Base-by-base conservation (phyloP, 352 stramenopile genomes). In the Phytophthora brassicae region DNA sequence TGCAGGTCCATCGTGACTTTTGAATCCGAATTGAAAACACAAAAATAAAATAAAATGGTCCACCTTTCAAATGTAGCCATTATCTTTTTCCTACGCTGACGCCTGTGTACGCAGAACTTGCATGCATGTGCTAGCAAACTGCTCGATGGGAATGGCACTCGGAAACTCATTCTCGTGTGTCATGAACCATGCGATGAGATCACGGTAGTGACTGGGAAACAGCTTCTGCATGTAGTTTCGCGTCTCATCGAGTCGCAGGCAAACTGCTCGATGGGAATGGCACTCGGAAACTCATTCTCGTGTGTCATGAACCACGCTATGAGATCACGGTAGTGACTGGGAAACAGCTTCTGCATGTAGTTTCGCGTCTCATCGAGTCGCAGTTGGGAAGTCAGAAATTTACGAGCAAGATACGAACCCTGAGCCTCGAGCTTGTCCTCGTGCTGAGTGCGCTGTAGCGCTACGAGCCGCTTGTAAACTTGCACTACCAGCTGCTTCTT, bases 301-400 rank as follows among this genome's bases (percentile, higher is more conserved):
- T 77, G 68, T 8, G 31, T 9, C 8, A 64, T 35, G 52, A 90
- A 80, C 53, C 65, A 74, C 16, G 66, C 60, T 33, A 71, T 74
- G 68, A 92, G 66, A 44, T 89, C 77, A n/a, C 79, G 64, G 38
- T 79, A 77, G 60, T 92, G 83, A 16, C 56, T 75, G 3, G 77
- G 75, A 36, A 90, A 92, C 36, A 77, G 60, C 45, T 64, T 54
- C 13, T 70, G 68, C 26, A 90, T 57, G 44, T 77, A 65, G 29
- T 46, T 46, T 36, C 78, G 66, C 4, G 75, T 90, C 50, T 90
- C 81, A 41, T 74, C 60, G 7, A 83, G 61, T 16, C 52, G 65
- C 50, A 90, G 53, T 49, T 88, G 76, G 33, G 47, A 52, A n/a
- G 77, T 46, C 42, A 88, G 41, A 56, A 90, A 90, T 8, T 39